Percentiles rank a stretch among this genome's conserved stretches.
phyloP scores from a whole-genome alignment of 2,329 filamentous ascomycete genomes.

The Neonectria faginata region DNA sequence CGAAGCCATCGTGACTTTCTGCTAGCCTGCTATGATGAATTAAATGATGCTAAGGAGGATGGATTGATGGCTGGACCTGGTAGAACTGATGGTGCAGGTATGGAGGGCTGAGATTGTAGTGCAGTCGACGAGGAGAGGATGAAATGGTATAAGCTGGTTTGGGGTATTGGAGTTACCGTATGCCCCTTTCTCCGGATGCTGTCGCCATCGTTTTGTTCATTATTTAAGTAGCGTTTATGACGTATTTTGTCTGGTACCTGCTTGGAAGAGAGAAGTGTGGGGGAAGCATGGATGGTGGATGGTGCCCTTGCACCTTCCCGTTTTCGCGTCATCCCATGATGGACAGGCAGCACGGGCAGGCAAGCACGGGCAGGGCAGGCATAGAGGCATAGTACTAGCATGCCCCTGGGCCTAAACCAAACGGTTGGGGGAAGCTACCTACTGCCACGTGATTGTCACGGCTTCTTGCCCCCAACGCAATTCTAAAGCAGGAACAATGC shows the following conservation, averaged over 20 bases:
- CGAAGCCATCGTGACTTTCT: not conserved
- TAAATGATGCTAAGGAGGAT: not conserved
- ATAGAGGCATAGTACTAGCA: too few species aligned
- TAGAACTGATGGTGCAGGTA: not conserved
- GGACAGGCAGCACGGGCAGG: slow-evolving; percentile 2
- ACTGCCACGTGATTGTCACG: slow-evolving; percentile 34
- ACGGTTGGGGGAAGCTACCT: slow-evolving; percentile 30
- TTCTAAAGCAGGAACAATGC: slow-evolving; percentile 8
- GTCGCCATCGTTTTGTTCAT: not conserved
- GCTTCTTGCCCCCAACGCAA: slow-evolving; percentile 35
- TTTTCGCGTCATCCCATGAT: not conserved
- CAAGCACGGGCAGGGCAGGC: not conserved
- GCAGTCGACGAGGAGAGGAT: too few species aligned
- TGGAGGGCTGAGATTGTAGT: too few species aligned
- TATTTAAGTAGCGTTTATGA: not conserved
- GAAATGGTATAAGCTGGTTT: too few species aligned
- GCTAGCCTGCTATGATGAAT: not conserved
- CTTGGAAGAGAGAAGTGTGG: not conserved
- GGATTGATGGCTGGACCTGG: too few species aligned
- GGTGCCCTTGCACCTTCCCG: slow-evolving; percentile 1
- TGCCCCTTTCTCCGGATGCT: not conserved
- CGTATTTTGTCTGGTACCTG: slow-evolving; percentile 6
- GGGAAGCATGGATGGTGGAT: slow-evolving; percentile 4
- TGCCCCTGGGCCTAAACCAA: slow-evolving; percentile 9
- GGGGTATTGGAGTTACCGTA: too few species aligned